Conservation (phyloP, 148 eudicot species). For the Diospyros kaki region DNA sequence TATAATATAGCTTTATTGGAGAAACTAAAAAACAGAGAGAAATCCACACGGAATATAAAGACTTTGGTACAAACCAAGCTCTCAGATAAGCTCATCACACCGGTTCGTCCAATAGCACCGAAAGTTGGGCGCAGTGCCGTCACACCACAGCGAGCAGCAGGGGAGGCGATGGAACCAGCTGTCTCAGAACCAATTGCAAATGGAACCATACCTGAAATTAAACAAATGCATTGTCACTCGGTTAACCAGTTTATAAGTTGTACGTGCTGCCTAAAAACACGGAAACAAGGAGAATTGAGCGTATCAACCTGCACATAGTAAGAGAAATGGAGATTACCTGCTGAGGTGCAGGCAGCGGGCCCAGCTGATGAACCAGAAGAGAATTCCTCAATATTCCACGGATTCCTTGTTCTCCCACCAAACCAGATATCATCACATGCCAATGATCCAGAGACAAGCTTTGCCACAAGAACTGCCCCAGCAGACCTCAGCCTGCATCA, state of each 20-base stretch:
- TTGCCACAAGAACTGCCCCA: constrained; percentile 88
- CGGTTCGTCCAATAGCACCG: constrained; percentile 84
- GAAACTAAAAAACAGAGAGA: not conserved
- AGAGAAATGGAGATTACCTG: constrained; percentile 39
- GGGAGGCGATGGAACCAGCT: constrained; percentile 80
- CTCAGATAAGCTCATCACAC: constrained; percentile 90
- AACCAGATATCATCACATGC: constrained; percentile 95
- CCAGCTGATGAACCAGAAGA: constrained; percentile 93
- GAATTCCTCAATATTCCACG: constrained; percentile 91
- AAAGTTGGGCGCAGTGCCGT: constrained; percentile 86
- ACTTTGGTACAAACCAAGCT: constrained; percentile 52
- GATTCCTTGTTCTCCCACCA: constrained; percentile 93
- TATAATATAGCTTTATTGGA: not conserved
- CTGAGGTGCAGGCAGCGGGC: constrained; percentile 89
- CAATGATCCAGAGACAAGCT: constrained; percentile 76
- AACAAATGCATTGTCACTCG: not conserved
- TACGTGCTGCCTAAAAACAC: no score
- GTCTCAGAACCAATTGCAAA: constrained; percentile 97
- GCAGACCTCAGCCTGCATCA: constrained; percentile 62
- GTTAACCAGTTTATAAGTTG: no score
- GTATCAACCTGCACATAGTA: not conserved
- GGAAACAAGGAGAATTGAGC: no score
- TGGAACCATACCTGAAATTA: constrained; percentile 73
- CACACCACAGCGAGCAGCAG: constrained; percentile 89
- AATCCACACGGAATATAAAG: not conserved